Percentiles rank a stretch among this genome's conserved stretches.
Conservation (phyloP, 2,329 filamentous ascomycete species). For the Penicillium occitanis region DNA sequence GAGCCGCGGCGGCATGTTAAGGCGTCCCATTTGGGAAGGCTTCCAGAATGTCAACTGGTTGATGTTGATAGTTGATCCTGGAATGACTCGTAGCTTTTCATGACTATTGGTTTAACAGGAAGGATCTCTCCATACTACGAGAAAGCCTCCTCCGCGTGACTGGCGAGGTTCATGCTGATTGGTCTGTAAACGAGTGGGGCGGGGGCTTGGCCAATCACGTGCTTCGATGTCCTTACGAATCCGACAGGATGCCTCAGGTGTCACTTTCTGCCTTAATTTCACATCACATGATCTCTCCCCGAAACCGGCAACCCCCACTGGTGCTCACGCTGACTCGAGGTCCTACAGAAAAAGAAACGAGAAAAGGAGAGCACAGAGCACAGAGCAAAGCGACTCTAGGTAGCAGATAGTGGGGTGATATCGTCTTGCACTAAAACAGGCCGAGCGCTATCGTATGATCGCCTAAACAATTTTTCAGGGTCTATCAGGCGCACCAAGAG, state of each 20-base stretch:
- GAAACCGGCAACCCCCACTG: slow-evolving; percentile 18
- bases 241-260: background rate
- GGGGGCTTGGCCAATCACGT: background rate
- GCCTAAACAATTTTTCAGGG: background rate
- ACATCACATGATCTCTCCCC: slow-evolving; percentile 12
- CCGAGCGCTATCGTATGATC: background rate
- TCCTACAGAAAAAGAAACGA: background rate
- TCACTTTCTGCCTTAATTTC: background rate
- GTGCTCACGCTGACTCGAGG: background rate
- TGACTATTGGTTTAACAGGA: background rate
- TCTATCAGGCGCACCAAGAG: background rate
- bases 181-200: too few relatives aligned
- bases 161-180: background rate
- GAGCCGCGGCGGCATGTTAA: background rate
- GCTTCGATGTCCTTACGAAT: background rate
- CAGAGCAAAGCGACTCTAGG: background rate
- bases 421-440: background rate
- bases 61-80: background rate
- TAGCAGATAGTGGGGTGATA: slow-evolving; percentile 1
- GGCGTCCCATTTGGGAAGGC: background rate
- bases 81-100: background rate
- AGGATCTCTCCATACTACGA: background rate
- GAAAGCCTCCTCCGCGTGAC: background rate
- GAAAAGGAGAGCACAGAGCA: background rate
- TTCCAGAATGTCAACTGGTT: background rate